Conservation (phyloP, 345 rosid genomes). For the Populus euphratica region DNA sequence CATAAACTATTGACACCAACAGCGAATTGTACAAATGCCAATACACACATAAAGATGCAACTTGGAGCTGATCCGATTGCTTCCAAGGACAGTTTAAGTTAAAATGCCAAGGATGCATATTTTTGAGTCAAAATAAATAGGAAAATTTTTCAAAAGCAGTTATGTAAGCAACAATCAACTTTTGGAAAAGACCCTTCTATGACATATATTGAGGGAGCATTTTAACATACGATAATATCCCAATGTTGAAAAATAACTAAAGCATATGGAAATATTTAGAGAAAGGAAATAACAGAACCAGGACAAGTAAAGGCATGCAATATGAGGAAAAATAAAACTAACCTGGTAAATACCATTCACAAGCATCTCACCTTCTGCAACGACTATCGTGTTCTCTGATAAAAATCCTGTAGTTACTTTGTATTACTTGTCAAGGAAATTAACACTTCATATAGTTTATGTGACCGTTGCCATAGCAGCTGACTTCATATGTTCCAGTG, state of each 20-base stretch:
- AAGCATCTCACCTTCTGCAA: slow-evolving; percentile 92
- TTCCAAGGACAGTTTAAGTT: not conserved
- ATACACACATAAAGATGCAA: not conserved
- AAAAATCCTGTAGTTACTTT: slow-evolving; percentile 85
- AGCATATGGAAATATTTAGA: not conserved
- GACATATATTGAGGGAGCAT: not conserved
- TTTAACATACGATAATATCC: not conserved
- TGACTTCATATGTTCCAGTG: not conserved
- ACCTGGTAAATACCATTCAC: slow-evolving; percentile 81
- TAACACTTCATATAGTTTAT: not conserved
- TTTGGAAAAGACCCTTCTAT: not conserved
- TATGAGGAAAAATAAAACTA: not conserved
- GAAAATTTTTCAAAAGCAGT: not conserved
- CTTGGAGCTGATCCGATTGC: not conserved
- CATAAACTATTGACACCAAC: not conserved
- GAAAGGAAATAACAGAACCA: not conserved
- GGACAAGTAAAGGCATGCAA: not conserved
- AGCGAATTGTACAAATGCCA: not conserved
- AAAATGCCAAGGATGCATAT: not conserved
- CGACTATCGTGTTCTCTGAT: slow-evolving; percentile 84
- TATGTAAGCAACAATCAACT: not conserved
- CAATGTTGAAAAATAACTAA: not conserved
- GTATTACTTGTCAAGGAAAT: slow-evolving; percentile 63
- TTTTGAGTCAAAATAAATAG: not conserved
- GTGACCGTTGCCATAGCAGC: not conserved